phyloP scores from a whole-genome alignment of 768 basidiomycete species.

The Auriscalpium vulgare region DNA sequence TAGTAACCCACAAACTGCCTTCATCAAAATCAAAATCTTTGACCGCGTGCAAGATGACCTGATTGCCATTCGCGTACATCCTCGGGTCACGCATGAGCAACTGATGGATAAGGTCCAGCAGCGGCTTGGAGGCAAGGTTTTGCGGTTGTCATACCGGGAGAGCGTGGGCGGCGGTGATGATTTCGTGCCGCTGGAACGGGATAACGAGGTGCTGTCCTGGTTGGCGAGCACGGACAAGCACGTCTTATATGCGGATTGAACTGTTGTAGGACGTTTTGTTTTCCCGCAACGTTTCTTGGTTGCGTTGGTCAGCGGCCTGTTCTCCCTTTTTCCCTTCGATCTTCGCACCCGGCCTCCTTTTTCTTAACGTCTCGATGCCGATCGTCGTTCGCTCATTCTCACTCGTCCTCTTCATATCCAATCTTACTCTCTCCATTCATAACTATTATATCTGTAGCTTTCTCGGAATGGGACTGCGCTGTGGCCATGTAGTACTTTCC shows the following conservation, averaged over 20 bases:
- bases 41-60: conserved; percentile 89
- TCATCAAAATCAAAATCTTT: conserved; percentile 98
- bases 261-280: neutral
- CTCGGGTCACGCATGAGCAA: conserved; percentile 76
- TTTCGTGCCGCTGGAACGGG: conserved; percentile 54
- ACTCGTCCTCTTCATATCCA: neutral
- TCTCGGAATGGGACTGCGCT: neutral
- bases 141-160: conserved; percentile 65
- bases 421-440: conserved; percentile 1
- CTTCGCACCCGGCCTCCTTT: neutral
- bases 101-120: conserved; percentile 89
- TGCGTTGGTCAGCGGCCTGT: neutral
- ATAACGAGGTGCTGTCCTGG: conserved; percentile 64
- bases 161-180: conserved; percentile 56
- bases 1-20: conserved; percentile 74
- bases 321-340: neutral
- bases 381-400: neutral
- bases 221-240: conserved; percentile 75
- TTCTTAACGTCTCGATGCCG: neutral
- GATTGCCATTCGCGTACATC: conserved; percentile 95
- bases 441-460: conserved; percentile 1
- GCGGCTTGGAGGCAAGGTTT: conserved; percentile 71
- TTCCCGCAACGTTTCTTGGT: neutral
- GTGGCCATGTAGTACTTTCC: neutral
- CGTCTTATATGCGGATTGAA: conserved; percentile 70